Evolutionary conservation across 2,329 filamentous ascomycete genomes (phyloP), one percentile per base, ranked within the genome.

Genomic region (Dothidotthia symphoricarpi): DNA sequence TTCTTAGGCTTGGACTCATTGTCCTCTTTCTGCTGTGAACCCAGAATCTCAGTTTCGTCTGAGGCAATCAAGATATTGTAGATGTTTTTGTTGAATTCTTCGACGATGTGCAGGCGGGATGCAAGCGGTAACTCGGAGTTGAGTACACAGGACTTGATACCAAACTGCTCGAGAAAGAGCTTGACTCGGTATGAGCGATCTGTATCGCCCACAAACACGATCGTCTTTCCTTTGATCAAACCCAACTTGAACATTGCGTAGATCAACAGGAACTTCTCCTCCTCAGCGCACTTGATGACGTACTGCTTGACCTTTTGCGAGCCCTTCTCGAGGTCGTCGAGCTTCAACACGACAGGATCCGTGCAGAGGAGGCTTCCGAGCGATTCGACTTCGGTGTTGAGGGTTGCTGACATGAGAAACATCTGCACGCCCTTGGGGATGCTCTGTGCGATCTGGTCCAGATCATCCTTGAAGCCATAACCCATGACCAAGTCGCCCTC

Each of bases 31-130:
- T 55, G 55, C 38, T 53, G 53, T 14, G 81, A 77, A 10, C 86
- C 88, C 9, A 95, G 67, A 9, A 94, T 80, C 61, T 95, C 89
- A 49, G 86, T 85, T 63, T 95, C 90, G 55, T 98, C 93, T 1
- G 88, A 90, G 1, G 93, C 93, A 56, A 98, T 95, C 52, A 98
- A 90, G 46, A 97, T 96, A 57, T 98, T 91, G 75, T 98, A 98
- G 6, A 97, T 83, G 36, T 88, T 87, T 68, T 87, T 86, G 72
- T 97, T 98, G 71, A 98, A 98, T 65, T 97, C 89, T 57, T 97
- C 86, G 3, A 98, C 91, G 2, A 95, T 89, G 63, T 98, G 91
- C 26, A 96, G 82, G 43, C 93, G 78, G 1, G 87, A 93, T 59
- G 96, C 96, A 50, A 97, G 83, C 0, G 93, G 93, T 24, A 98